phyloP scores from a whole-genome alignment of 306 rosid species.

The Quercus glauca region DNA sequence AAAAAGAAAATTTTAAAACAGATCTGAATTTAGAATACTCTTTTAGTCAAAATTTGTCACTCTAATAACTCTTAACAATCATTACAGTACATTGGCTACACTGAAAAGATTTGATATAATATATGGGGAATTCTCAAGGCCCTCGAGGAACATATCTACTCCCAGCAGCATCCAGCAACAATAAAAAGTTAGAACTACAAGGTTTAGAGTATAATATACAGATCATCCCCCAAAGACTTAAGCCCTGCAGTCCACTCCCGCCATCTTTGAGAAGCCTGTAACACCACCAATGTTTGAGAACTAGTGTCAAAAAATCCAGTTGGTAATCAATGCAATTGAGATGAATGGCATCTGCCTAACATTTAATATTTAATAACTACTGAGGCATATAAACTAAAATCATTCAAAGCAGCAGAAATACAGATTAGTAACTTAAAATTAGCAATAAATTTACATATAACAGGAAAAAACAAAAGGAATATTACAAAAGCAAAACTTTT shows the following conservation, averaged over 20 bases:
- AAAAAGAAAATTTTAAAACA: background rate
- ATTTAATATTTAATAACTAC: background rate
- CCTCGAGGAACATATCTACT: background rate
- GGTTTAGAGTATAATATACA: background rate
- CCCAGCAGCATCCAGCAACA: background rate
- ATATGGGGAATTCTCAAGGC: background rate
- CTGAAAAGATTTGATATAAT: background rate
- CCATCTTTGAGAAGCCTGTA: background rate
- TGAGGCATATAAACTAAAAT: background rate
- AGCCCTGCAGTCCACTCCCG: background rate
- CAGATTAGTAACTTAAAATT: background rate
- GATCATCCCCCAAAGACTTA: background rate
- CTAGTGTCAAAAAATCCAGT: background rate
- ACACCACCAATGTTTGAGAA: background rate
- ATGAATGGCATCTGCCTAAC: background rate
- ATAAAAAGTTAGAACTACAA: background rate
- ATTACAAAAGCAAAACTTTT: background rate
- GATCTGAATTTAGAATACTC: background rate
- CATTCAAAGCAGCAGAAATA: background rate
- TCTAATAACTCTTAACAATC: background rate
- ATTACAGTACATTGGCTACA: background rate
- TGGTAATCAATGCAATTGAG: background rate
- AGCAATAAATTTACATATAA: background rate
- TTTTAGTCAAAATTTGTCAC: background rate
- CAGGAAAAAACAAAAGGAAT: background rate